Evolutionary conservation across 495 filamentous ascomycete species (phyloP).

Genomic region (Cercophora newfieldiana): DNA sequence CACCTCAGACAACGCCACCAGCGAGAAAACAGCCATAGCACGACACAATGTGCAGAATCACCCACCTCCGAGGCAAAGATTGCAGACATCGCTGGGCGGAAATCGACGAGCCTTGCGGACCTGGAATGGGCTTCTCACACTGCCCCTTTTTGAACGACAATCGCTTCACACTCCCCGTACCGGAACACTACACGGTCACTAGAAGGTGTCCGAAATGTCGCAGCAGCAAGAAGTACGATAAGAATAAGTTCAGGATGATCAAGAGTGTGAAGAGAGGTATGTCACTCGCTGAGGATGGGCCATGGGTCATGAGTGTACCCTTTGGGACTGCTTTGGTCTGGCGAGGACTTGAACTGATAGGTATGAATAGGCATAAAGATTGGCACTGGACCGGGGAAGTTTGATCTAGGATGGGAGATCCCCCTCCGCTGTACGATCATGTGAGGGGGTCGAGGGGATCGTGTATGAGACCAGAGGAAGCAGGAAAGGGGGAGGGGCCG

Average conservation of each 20-base stretch:
- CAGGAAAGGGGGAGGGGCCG: no score
- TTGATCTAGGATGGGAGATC: no score
- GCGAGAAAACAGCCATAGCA: not conserved
- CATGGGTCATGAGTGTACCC: not conserved
- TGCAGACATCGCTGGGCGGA: slow-evolving; percentile 43
- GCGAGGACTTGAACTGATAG: no score
- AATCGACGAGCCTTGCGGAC: slow-evolving; percentile 36
- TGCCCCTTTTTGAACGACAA: slow-evolving; percentile 34
- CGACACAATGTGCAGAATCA: slow-evolving; percentile 31
- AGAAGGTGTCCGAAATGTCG: slow-evolving; percentile 32
- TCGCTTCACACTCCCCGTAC: not conserved
- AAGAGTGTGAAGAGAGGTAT: slow-evolving; percentile 24
- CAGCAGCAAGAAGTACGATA: slow-evolving; percentile 36
- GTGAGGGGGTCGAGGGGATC: no score
- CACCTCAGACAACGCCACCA: no score
- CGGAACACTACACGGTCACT: not conserved
- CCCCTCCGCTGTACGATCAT: no score
- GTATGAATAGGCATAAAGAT: no score
- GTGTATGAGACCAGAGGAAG: no score
- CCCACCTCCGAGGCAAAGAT: slow-evolving; percentile 36
- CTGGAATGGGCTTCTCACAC: slow-evolving; percentile 38
- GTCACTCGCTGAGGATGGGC: not conserved
- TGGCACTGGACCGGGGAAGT: no score
- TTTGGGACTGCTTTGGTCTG: slow-evolving; percentile 42
- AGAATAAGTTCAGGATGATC: slow-evolving; percentile 39